Evolutionary conservation across 345 rosid genomes (phyloP).

Genomic region (Hibiscus mutabilis): DNA sequence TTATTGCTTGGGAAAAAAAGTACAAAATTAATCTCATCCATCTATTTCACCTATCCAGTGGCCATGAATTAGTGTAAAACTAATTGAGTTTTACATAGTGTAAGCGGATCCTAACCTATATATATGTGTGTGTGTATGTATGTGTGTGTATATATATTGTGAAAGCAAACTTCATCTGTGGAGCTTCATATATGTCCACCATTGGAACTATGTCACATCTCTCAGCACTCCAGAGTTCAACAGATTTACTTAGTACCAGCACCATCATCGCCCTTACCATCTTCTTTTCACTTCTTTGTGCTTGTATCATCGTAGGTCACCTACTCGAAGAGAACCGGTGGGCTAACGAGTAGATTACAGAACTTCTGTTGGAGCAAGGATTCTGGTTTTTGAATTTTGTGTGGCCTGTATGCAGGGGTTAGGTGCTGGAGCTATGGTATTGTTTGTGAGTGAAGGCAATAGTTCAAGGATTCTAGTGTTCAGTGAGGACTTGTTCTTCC

Average conservation of each 20-base stretch:
- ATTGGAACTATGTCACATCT: conserved; percentile 21
- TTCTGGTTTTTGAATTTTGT: background rate
- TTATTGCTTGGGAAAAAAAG: no score
- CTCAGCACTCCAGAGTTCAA: conserved; percentile 16
- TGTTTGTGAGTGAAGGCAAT: conserved; percentile 34
- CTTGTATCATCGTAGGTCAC: conserved; percentile 56
- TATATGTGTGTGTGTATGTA: background rate
- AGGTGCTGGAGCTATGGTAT: conserved; percentile 47
- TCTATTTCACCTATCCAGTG: no score
- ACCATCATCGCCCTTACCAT: conserved; percentile 42
- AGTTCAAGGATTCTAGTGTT: conserved; percentile 35
- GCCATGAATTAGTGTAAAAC: no score
- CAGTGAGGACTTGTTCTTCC: conserved; percentile 68
- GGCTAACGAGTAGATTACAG: conserved; percentile 69
- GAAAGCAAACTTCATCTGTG: conserved; percentile 18
- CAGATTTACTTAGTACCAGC: conserved; percentile 27
- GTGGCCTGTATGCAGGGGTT: conserved; percentile 41
- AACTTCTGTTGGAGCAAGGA: no score
- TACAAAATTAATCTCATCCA: no score
- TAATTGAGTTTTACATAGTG: no score
- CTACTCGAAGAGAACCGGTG: conserved; percentile 64
- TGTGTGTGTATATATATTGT: background rate
- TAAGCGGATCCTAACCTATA: no score
- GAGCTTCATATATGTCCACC: conserved; percentile 22
- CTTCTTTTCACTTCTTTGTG: conserved; percentile 60